phyloP scores from a whole-genome alignment of 2,329 filamentous ascomycete species.

The Pseudocercospora pini-densiflorae region DNA sequence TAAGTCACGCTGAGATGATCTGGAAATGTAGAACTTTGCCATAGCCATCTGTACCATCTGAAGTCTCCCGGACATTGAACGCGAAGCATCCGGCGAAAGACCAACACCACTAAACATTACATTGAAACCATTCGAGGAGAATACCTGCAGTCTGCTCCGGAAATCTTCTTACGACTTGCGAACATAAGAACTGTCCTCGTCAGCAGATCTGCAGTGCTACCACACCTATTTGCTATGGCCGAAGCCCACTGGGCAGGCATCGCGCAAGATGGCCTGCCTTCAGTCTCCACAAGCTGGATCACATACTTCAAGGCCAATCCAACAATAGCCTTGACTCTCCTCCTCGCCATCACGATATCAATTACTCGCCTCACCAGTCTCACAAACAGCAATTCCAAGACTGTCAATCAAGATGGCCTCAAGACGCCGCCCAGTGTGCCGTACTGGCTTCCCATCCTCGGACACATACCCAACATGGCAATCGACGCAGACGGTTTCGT shows the following conservation, averaged over 20 bases:
- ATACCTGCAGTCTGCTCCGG: too few species aligned
- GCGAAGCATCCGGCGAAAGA: background rate
- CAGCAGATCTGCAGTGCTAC: background rate
- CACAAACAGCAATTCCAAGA: conserved; percentile 18
- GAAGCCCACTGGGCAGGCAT: background rate
- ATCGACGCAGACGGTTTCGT: conserved; percentile 53
- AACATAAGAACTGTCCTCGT: background rate
- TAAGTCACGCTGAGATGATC: background rate
- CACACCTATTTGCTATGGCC: background rate
- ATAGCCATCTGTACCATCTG: background rate
- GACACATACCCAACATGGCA: conserved; percentile 58
- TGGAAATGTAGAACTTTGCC: background rate
- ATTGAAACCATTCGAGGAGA: too few species aligned
- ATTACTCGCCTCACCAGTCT: conserved; percentile 31
- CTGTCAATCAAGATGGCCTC: conserved; percentile 27
- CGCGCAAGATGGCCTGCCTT: background rate
- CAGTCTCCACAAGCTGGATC: conserved; percentile 1
- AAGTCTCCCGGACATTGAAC: background rate
- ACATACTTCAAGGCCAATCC: conserved; percentile 5
- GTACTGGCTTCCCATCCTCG: conserved; percentile 65
- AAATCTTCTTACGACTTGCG: background rate
- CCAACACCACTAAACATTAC: too few species aligned
- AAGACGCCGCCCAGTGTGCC: conserved; percentile 46
- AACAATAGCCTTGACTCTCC: background rate
- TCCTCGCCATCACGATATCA: conserved; percentile 12